A percentile compares a stretch with the other conserved stretches of the same genome.
These are phyloP conservation scores for Brassica incana DNA, from an alignment of 345 rosid genomes.

Conservation along the genomic window DNA sequence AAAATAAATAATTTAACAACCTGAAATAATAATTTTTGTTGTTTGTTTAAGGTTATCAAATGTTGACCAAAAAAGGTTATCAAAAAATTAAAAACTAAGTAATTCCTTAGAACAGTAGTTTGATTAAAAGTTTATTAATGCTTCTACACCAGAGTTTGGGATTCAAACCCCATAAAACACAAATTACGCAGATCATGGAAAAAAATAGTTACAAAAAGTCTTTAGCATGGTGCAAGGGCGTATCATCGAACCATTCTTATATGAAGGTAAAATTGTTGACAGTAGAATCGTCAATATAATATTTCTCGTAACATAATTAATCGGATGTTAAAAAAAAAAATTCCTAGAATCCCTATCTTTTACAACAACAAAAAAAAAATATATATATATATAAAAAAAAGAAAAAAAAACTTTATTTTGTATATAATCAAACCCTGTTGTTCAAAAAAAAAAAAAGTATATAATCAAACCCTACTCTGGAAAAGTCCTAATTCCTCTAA, in stretches of 20 bases:
- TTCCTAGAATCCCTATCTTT: neutral
- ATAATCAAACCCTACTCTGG: conserved; percentile 29
- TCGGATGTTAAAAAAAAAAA: no score
- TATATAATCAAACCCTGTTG: neutral
- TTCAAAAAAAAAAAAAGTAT: no score
- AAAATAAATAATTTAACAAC: neutral
- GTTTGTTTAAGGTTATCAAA: neutral
- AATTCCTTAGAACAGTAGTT: neutral
- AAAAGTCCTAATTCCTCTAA: conserved; percentile 21
- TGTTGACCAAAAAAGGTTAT: neutral
- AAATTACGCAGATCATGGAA: no score
- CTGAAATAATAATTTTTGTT: neutral
- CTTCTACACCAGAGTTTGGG: no score
- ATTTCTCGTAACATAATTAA: no score
- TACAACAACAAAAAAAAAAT: neutral
- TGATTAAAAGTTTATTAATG: no score
- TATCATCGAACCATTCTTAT: no score
- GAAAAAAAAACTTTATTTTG: neutral
- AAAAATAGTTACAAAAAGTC: no score
- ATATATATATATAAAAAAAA: neutral
- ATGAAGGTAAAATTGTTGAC: no score
- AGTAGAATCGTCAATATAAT: no score
- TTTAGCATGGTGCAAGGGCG: no score
- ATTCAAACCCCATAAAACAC: no score
- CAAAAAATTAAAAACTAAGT: neutral